Evolutionary conservation across 148 eudicot species (phyloP).

Genomic region (Euryodendron excelsum): DNA sequence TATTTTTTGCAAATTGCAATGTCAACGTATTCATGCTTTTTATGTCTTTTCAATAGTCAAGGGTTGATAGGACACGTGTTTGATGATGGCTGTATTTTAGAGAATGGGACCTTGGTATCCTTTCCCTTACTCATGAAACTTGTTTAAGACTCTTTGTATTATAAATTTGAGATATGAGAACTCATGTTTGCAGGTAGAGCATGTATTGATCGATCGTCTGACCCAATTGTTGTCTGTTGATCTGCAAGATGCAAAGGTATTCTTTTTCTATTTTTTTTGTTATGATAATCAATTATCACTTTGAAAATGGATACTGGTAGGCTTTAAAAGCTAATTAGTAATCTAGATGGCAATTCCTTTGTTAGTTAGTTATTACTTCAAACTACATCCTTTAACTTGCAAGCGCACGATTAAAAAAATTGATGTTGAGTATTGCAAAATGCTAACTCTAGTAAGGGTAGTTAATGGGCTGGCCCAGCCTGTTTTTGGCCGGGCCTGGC

Average conservation of each 20-base stretch:
- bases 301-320: not conserved
- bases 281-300: not conserved
- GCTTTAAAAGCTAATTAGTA: not conserved
- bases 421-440: not conserved
- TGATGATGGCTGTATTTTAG: not conserved
- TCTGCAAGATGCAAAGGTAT: constrained; percentile 90
- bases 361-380: not conserved
- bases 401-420: not conserved
- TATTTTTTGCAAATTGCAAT: no score
- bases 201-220: constrained; percentile 86
- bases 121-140: not conserved
- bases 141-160: not conserved
- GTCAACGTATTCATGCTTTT: no score
- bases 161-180: constrained; percentile 7
- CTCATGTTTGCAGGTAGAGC: constrained; percentile 67
- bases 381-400: not conserved
- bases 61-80: not conserved
- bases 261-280: not conserved
- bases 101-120: not conserved
- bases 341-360: constrained; percentile 1
- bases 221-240: constrained; percentile 78
- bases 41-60: no score
- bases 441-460: not conserved
- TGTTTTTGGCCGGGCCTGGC: no score
- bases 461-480: no score